A percentile compares a stretch with the other conserved stretches of the same genome.
phyloP scores from a whole-genome alignment of 345 rosid genomes.

The Isatis tinctoria region DNA sequence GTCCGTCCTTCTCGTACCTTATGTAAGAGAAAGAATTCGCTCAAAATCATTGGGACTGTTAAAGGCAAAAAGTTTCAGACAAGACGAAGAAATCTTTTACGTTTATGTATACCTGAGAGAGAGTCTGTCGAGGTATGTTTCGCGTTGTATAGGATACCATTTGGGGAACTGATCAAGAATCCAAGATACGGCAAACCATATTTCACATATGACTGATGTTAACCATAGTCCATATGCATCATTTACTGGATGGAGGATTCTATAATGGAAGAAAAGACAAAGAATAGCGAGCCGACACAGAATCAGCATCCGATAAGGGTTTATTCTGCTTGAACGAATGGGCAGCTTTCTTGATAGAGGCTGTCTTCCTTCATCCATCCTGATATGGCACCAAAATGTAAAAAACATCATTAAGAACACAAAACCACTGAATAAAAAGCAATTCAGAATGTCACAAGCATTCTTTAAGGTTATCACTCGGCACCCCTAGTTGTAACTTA shows the following conservation, averaged over 20 bases:
- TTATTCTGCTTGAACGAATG: conserved; percentile 87
- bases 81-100: not conserved
- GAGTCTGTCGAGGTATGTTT: conserved; percentile 91
- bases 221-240: conserved; percentile 93
- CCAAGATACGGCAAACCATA: conserved; percentile 97
- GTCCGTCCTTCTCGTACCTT: conserved; percentile 95
- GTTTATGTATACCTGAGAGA: conserved; percentile 60
- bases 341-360: conserved; percentile 93
- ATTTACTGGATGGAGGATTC: conserved; percentile 82
- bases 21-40: not conserved
- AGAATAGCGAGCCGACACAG: conserved; percentile 76
- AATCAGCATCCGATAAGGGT: conserved; percentile 80
- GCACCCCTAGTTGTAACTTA: conserved; percentile 29
- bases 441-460: not conserved
- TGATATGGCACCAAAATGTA: conserved; percentile 29
- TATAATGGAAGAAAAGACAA: conserved; percentile 81
- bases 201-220: conserved; percentile 92
- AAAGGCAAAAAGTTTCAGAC: not conserved
- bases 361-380: conserved; percentile 99
- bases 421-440: not conserved
- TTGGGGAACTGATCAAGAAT: conserved; percentile 94
- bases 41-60: not conserved
- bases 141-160: conserved; percentile 85
- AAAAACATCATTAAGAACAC: not conserved
- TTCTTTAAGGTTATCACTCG: not conserved